Conservation (phyloP, 2,329 filamentous ascomycete genomes). For the Ceratocystis smalleyi region DNA sequence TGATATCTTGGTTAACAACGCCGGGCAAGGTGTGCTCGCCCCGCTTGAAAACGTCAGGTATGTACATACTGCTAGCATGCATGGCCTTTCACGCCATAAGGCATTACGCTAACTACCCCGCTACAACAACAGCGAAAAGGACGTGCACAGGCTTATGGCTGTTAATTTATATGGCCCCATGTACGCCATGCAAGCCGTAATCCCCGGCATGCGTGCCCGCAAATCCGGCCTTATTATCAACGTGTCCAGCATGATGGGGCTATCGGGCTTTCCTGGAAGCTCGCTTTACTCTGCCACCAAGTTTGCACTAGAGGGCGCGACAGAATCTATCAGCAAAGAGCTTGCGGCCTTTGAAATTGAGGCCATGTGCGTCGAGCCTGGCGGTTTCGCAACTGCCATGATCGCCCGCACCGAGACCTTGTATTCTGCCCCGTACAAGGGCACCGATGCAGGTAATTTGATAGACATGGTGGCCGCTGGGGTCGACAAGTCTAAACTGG, state of each 20-base stretch:
- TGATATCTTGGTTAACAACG: conserved; percentile 33
- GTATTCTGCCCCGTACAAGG: conserved; percentile 22
- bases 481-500: conserved; percentile 25
- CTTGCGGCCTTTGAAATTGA: conserved; percentile 31
- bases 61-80: not conserved
- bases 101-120: not conserved
- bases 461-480: conserved; percentile 20
- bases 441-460: conserved; percentile 20
- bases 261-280: conserved; percentile 25
- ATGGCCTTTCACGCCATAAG: not conserved
- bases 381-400: conserved; percentile 38
- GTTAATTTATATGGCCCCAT: conserved; percentile 36
- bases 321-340: conserved; percentile 31
- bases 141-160: conserved; percentile 29
- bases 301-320: conserved; percentile 30
- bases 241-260: conserved; percentile 33
- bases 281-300: conserved; percentile 33
- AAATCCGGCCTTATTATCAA: conserved; percentile 31
- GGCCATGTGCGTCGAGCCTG: conserved; percentile 33
- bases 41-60: conserved; percentile 27
- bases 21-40: conserved; percentile 30
- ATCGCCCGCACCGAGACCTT: conserved; percentile 21
- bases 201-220: conserved; percentile 32
- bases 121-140: conserved; percentile 23
- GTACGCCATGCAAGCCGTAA: conserved; percentile 31